A percentile compares a stretch with the other conserved stretches of the same genome.
phyloP scores from a whole-genome alignment of 2,329 filamentous ascomycete species.

The Cladosporium sp. region DNA sequence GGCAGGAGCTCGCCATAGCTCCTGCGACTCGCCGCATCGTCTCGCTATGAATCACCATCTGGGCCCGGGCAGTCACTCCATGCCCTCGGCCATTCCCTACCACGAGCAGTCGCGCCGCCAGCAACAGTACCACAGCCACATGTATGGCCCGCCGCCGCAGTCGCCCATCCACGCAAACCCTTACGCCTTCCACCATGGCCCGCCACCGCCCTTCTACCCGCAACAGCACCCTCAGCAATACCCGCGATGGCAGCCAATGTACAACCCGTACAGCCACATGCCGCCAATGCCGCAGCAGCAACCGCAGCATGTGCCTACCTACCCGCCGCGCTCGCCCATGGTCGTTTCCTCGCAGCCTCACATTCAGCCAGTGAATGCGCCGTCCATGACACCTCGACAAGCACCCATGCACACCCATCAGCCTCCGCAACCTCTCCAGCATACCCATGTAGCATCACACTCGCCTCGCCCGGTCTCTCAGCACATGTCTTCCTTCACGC shows the following conservation, averaged over 20 bases:
- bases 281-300: slow-evolving; percentile 17
- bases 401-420: slow-evolving; percentile 21
- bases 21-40: slow-evolving; percentile 31
- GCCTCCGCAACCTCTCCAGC: slow-evolving; percentile 10
- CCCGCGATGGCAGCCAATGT: slow-evolving; percentile 30
- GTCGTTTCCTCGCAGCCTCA: slow-evolving; percentile 45
- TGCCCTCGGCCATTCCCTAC: slow-evolving; percentile 34
- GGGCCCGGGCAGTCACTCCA: slow-evolving; percentile 54
- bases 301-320: slow-evolving; percentile 36
- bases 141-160: slow-evolving; percentile 36
- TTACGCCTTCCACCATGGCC: slow-evolving; percentile 16
- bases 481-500: slow-evolving; percentile 12
- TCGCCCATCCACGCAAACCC: slow-evolving; percentile 26
- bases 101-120: slow-evolving; percentile 34
- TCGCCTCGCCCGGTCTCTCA: slow-evolving; percentile 10
- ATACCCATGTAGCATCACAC: slow-evolving; percentile 12
- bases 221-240: slow-evolving; percentile 16
- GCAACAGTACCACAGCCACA: slow-evolving; percentile 34
- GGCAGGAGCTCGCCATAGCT: slow-evolving; percentile 14
- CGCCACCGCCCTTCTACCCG: slow-evolving; percentile 19
- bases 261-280: slow-evolving; percentile 34
- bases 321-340: slow-evolving; percentile 38
- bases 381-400: slow-evolving; percentile 44
- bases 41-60: slow-evolving; percentile 78
- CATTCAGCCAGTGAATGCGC: slow-evolving; percentile 19